Evolutionary conservation across 2,329 filamentous ascomycete species (phyloP).

Genomic region (Epichloe aotearoae): DNA sequence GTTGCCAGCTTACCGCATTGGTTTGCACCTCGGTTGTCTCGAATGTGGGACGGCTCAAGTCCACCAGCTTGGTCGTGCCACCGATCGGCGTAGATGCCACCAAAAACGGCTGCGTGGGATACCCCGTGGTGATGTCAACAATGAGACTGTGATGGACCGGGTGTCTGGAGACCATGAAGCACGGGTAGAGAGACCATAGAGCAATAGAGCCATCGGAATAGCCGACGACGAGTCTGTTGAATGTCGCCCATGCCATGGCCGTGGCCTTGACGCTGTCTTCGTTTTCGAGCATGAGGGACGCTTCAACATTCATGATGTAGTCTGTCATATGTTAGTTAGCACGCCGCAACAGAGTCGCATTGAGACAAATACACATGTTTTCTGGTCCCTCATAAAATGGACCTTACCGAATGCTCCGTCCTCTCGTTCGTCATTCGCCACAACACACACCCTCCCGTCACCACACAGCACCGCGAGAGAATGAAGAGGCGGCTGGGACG

Average conservation of each 20-base stretch:
- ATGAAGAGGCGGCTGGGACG: constrained; percentile 30
- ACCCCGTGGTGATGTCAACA: constrained; percentile 41
- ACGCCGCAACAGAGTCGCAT: constrained; percentile 5
- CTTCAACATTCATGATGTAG: constrained; percentile 7
- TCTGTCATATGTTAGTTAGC: neutral
- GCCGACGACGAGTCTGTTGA: constrained; percentile 41
- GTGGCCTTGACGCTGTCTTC: constrained; percentile 37
- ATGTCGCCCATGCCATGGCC: constrained; percentile 40
- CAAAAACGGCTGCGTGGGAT: constrained; percentile 42
- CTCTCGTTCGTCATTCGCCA: constrained; percentile 20
- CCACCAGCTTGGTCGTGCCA: constrained; percentile 38
- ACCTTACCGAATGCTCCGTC: constrained; percentile 29
- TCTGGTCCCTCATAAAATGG: no score
- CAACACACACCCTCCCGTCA: constrained; percentile 36
- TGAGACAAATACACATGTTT: no score
- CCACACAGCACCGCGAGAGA: constrained; percentile 36
- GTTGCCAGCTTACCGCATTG: constrained; percentile 37
- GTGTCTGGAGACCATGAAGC: constrained; percentile 34
- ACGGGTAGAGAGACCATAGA: constrained; percentile 42
- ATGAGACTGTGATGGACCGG: constrained; percentile 40
- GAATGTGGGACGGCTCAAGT: constrained; percentile 37
- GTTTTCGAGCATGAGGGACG: constrained; percentile 28
- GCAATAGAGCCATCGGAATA: constrained; percentile 43
- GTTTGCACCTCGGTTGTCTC: constrained; percentile 41
- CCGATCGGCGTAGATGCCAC: constrained; percentile 42